These are phyloP conservation scores for Leccinellum luteum DNA, from an alignment of 768 basidiomycete species.

Conservation along the genomic window DNA sequence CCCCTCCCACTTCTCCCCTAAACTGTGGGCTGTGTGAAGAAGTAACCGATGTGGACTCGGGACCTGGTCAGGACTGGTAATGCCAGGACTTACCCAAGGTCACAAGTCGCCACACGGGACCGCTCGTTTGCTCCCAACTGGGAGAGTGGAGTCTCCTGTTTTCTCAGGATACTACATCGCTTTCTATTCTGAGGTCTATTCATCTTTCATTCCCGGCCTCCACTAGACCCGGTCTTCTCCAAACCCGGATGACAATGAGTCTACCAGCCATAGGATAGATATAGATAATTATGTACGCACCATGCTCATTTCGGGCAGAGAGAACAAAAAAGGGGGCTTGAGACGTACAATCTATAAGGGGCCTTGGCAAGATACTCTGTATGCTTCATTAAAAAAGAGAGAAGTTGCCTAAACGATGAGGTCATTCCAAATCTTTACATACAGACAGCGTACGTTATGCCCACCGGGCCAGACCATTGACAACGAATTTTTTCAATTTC, in stretches of 20 bases:
- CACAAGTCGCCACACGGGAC: not conserved
- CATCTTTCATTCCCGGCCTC: constrained; percentile 10
- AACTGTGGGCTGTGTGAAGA: not conserved
- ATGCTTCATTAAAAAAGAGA: not conserved
- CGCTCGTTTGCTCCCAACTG: not conserved
- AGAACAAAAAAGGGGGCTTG: not conserved
- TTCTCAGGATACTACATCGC: not conserved
- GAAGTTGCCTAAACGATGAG: not conserved
- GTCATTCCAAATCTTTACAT: constrained; percentile 8
- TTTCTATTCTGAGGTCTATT: not conserved
- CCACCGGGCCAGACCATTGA: not conserved
- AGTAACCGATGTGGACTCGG: not conserved
- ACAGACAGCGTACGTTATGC: not conserved
- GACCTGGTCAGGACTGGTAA: not conserved
- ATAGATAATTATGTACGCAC: not conserved
- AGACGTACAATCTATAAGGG: not conserved
- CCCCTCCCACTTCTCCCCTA: not conserved
- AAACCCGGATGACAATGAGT: not conserved
- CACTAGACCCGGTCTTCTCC: not conserved
- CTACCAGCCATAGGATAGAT: not conserved
- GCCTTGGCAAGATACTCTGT: not conserved
- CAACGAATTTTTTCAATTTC: not conserved
- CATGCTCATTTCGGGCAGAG: not conserved
- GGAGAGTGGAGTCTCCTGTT: not conserved
- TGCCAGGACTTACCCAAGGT: not conserved